phyloP scores from a whole-genome alignment of 2,329 filamentous ascomycete species.

The Sclerotinia subarctica region DNA sequence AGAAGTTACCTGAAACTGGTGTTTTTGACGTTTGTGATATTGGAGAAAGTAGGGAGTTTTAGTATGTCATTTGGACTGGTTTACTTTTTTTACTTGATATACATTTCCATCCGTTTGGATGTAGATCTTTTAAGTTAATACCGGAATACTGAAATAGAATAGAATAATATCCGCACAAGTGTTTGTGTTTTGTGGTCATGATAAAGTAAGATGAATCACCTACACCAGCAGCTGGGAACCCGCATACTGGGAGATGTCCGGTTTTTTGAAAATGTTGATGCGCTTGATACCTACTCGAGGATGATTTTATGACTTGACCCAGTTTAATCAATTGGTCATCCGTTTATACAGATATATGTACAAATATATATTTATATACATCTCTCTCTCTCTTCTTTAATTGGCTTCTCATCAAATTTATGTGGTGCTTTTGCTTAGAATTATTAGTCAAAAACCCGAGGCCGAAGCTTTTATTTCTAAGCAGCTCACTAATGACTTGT shows the following conservation, averaged over 20 bases:
- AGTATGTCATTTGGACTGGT: conserved; percentile 27
- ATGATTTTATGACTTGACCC: not conserved
- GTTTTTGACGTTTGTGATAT: conserved; percentile 82
- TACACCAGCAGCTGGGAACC: not conserved
- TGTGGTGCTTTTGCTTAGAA: not conserved
- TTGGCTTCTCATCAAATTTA: not conserved
- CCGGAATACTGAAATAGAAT: not conserved
- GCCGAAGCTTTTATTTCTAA: not conserved
- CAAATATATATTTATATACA: not conserved
- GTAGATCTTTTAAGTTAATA: too few species aligned
- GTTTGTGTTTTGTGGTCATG: not conserved
- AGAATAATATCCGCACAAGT: not conserved
- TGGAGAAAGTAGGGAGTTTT: conserved; percentile 78
- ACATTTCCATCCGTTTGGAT: not conserved
- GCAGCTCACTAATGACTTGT: not conserved
- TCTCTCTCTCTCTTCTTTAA: not conserved
- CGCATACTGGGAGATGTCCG: not conserved
- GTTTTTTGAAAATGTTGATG: too few species aligned
- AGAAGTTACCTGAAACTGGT: conserved; percentile 65
- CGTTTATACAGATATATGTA: not conserved
- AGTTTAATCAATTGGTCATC: not conserved
- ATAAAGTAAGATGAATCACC: not conserved
- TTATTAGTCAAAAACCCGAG: not conserved
- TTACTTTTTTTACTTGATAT: not conserved
- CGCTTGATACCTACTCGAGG: too few species aligned